A percentile compares a stretch with the other conserved stretches of the same genome.
Evolutionary conservation across 2,329 filamentous ascomycete genomes (phyloP).

Genomic region (Hypoxylon sp.): DNA sequence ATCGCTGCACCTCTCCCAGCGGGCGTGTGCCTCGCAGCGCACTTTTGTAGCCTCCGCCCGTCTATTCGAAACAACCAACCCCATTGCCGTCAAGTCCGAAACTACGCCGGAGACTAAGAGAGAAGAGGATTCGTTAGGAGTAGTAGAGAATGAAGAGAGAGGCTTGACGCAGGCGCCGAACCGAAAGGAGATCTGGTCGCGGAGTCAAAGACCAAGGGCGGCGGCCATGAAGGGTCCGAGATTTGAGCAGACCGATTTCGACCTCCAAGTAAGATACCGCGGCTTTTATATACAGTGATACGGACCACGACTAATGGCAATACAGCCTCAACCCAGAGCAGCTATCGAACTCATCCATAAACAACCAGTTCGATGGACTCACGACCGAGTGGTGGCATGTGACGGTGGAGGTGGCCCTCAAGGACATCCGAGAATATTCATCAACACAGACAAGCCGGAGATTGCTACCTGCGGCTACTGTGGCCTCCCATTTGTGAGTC

Average conservation of each 20-base stretch:
- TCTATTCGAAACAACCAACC: slow-evolving; percentile 60
- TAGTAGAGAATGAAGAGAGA: slow-evolving; percentile 63
- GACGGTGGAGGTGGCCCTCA: slow-evolving; percentile 92
- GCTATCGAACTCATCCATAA: slow-evolving; percentile 97
- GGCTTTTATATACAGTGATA: slow-evolving; percentile 10
- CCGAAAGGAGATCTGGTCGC: slow-evolving; percentile 83
- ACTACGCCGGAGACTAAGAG: slow-evolving; percentile 62
- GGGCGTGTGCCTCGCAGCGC: slow-evolving; percentile 62
- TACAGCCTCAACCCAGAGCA: slow-evolving; percentile 86
- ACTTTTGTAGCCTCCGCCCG: slow-evolving; percentile 65
- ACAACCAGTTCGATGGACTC: slow-evolving; percentile 93
- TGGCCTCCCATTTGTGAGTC: slow-evolving; percentile 88
- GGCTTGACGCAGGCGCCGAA: slow-evolving; percentile 85
- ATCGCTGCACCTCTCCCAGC: slow-evolving; percentile 62
- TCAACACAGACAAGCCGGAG: slow-evolving; percentile 98
- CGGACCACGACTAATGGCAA: slow-evolving; percentile 50
- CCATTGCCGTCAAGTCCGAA: slow-evolving; percentile 58
- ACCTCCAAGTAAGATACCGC: slow-evolving; percentile 79
- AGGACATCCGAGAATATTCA: slow-evolving; percentile 94
- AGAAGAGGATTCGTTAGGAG: slow-evolving; percentile 58
- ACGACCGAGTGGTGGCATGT: slow-evolving; percentile 85
- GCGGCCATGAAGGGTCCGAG: slow-evolving; percentile 92
- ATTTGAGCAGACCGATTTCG: slow-evolving; percentile 97
- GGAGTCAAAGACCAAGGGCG: slow-evolving; percentile 84
- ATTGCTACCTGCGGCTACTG: slow-evolving; percentile 94